Conservation (phyloP, 1,284 basidiomycete species). For the Irpex sp. region DNA sequence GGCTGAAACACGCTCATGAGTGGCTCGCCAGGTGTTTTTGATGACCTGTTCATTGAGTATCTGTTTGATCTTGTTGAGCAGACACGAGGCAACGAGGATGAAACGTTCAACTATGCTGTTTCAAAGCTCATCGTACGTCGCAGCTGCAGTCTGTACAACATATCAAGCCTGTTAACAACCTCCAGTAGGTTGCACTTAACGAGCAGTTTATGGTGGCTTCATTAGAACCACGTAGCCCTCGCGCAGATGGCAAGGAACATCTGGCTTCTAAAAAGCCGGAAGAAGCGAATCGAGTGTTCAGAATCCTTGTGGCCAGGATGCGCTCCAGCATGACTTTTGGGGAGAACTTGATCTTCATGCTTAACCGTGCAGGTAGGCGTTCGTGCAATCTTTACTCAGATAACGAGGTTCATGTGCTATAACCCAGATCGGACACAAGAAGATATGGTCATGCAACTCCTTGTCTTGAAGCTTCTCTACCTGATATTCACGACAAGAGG, state of each 20-base stretch:
- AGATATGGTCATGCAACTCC: conserved; percentile 91
- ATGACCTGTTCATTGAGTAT: conserved; percentile 83
- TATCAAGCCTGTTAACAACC: not conserved
- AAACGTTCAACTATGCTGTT: conserved; percentile 90
- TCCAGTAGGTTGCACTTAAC: conserved; percentile 79
- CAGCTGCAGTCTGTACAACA: not conserved
- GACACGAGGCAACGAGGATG: conserved; percentile 85
- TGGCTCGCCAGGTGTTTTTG: conserved; percentile 60
- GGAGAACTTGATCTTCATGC: conserved; percentile 98
- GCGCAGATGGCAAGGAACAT: conserved; percentile 14
- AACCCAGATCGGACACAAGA: conserved; percentile 76
- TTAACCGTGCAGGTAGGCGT: conserved; percentile 86
- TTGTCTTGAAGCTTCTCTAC: conserved; percentile 94
- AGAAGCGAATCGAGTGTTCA: conserved; percentile 74
- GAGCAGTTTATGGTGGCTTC: conserved; percentile 97
- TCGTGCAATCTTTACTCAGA: not conserved
- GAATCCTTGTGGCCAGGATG: conserved; percentile 79
- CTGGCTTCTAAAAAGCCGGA: conserved; percentile 22
- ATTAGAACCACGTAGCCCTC: conserved; percentile 29
- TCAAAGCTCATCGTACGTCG: conserved; percentile 84
- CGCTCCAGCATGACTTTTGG: conserved; percentile 92
- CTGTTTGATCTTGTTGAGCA: conserved; percentile 94
- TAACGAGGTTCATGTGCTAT: not conserved
- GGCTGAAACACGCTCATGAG: not conserved
- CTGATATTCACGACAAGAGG: conserved; percentile 92